phyloP scores from a whole-genome alignment of 23 red algal species.

The Gracilaria domingensis region DNA sequence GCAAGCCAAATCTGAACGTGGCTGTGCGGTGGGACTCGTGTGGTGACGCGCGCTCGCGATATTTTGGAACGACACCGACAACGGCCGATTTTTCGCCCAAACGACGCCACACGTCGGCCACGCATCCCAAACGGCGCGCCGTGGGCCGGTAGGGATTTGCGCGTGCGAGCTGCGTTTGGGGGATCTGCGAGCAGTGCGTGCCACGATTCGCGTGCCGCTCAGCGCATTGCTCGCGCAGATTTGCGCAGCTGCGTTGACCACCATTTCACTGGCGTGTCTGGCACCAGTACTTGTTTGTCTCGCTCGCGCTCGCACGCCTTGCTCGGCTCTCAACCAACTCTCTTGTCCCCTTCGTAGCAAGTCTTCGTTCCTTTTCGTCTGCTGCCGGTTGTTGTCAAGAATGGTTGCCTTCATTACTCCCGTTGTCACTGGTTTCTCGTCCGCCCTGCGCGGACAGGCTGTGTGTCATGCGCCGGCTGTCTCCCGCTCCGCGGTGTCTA shows the following conservation, averaged over 20 bases:
- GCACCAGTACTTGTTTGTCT: no score
- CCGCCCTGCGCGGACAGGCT: constrained; percentile 19
- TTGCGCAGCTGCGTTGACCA: not conserved
- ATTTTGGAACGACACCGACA: not conserved
- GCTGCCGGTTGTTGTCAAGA: not conserved
- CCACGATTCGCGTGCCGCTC: not conserved
- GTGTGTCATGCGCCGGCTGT: not conserved
- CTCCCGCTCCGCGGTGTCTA: constrained; percentile 41
- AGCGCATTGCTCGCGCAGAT: constrained; percentile 12
- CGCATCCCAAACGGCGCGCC: not conserved
- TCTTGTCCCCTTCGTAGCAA: not conserved
- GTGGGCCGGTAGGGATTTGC: not conserved
- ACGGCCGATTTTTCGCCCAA: not conserved
- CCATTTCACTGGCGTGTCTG: not conserved
- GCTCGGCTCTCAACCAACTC: no score
- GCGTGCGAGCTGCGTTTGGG: not conserved
- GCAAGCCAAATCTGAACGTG: no score
- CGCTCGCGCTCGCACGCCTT: no score
- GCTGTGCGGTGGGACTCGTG: no score
- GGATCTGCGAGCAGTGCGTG: not conserved
- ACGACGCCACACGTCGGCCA: not conserved
- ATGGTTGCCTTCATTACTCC: constrained; percentile 66
- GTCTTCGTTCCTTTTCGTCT: not conserved
- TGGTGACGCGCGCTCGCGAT: not conserved
- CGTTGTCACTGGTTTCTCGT: constrained; percentile 53